phyloP scores from a whole-genome alignment of 805 yeast species.

The Jamesozyma rosinii region DNA sequence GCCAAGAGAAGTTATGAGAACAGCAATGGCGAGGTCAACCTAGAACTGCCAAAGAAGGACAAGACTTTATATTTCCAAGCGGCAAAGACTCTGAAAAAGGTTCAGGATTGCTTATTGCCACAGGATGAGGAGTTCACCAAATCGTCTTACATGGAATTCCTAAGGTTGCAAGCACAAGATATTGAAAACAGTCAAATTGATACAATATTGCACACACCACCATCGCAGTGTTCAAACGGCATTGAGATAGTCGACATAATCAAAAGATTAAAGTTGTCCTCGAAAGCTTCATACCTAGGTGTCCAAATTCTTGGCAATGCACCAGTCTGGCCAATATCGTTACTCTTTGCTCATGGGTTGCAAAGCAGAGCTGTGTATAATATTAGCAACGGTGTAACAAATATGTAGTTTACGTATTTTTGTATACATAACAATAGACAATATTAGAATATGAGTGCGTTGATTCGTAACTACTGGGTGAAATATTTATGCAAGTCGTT shows the following conservation, averaged over 20 bases:
- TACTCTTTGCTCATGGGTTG: slow-evolving; percentile 71
- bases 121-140: slow-evolving; percentile 36
- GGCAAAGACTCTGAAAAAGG: slow-evolving; percentile 49
- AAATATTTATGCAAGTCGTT: too few species aligned
- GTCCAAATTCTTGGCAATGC: slow-evolving; percentile 74
- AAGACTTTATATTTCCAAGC: slow-evolving; percentile 56
- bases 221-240: slow-evolving; percentile 32
- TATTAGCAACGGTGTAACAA: slow-evolving; percentile 6
- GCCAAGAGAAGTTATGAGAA: slow-evolving; percentile 12
- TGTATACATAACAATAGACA: not conserved
- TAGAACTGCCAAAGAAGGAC: slow-evolving; percentile 34
- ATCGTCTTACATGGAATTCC: slow-evolving; percentile 45
- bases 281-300: slow-evolving; percentile 56
- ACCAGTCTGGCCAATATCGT: slow-evolving; percentile 77
- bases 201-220: slow-evolving; percentile 20
- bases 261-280: slow-evolving; percentile 41
- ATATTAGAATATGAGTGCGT: too few species aligned
- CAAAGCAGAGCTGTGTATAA: slow-evolving; percentile 50
- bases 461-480: too few species aligned
- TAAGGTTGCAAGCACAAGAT: slow-evolving; percentile 42
- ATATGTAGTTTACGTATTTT: not conserved
- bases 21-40: slow-evolving; percentile 18
- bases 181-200: slow-evolving; percentile 38
- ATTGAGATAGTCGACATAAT: slow-evolving; percentile 41
- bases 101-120: slow-evolving; percentile 49